Conservation (phyloP, 2,329 filamentous ascomycete species). For the Scopulariopsis brevicaulis region DNA sequence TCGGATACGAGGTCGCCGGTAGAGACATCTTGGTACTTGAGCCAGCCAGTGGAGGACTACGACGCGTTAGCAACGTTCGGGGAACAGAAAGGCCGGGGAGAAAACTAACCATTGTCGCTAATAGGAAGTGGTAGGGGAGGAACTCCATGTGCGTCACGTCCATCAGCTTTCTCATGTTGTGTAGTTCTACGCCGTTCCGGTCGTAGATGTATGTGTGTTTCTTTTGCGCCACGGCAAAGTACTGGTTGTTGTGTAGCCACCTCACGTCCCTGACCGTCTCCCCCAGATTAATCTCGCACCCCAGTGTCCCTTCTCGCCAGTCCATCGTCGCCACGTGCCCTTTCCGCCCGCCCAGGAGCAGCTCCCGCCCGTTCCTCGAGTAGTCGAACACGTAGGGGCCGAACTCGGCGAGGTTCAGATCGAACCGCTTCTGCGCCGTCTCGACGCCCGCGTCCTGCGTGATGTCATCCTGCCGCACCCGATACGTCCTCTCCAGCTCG, state of each 20-base stretch:
- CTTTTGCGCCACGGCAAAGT: constrained; percentile 92
- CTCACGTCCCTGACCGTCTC: constrained; percentile 84
- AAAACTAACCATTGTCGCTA: constrained; percentile 65
- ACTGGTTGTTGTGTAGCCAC: constrained; percentile 92
- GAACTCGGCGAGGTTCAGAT: constrained; percentile 69
- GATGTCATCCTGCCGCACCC: constrained; percentile 83
- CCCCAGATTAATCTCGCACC: constrained; percentile 80
- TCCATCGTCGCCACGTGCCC: constrained; percentile 96
- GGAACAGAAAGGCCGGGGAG: too few species aligned
- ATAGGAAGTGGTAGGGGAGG: constrained; percentile 87
- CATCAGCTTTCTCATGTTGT: constrained; percentile 79
- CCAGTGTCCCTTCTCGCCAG: constrained; percentile 84
- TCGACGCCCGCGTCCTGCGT: constrained; percentile 62
- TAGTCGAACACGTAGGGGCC: constrained; percentile 88
- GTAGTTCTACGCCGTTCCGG: constrained; percentile 77
- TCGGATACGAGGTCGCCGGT: constrained; percentile 85
- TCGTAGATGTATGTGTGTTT: constrained; percentile 97
- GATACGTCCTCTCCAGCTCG: constrained; percentile 85
- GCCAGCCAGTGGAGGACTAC: constrained; percentile 65
- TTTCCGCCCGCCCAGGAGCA: constrained; percentile 79
- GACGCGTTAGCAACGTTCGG: constrained; percentile 10
- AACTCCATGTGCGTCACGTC: constrained; percentile 94
- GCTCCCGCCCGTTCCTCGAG: constrained; percentile 74
- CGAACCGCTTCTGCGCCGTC: constrained; percentile 86
- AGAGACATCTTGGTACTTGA: constrained; percentile 93